phyloP scores from a whole-genome alignment of 1,284 basidiomycete genomes.

The Cryptococcus jaspeensis region DNA sequence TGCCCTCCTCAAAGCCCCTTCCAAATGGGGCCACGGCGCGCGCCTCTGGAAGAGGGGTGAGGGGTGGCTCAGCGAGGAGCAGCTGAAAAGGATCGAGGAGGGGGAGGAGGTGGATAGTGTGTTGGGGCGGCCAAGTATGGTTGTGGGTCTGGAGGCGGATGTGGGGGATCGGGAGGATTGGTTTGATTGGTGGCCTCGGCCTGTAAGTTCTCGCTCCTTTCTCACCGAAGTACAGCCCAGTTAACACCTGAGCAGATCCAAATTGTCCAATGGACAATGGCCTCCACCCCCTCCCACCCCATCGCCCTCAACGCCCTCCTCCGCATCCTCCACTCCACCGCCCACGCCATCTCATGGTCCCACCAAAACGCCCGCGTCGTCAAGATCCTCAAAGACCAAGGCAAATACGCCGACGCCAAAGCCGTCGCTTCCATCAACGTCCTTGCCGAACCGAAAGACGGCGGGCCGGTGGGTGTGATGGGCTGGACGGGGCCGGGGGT shows the following conservation, averaged over 20 bases:
- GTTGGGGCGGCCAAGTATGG: constrained; percentile 40
- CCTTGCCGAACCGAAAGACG: constrained; percentile 31
- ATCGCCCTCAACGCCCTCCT: constrained; percentile 42
- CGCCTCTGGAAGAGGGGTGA: constrained; percentile 36
- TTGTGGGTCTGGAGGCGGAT: constrained; percentile 52
- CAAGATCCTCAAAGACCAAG: constrained; percentile 21
- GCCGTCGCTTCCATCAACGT: constrained; percentile 24
- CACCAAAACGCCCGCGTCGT: constrained; percentile 20
- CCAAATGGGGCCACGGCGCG: constrained; percentile 38
- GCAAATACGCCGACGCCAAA: constrained; percentile 27
- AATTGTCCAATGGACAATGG: constrained; percentile 53
- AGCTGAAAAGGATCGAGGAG: constrained; percentile 18
- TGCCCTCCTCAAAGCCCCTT: constrained; percentile 36
- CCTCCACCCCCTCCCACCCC: constrained; percentile 43
- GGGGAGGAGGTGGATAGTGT: constrained; percentile 30
- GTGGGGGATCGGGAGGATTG: constrained; percentile 50
- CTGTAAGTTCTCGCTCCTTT: constrained; percentile 34
- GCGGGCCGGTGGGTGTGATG: constrained; percentile 48
- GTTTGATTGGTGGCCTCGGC: constrained; percentile 50
- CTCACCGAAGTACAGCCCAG: neutral
- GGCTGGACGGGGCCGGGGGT: constrained; percentile 51
- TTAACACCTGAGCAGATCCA: constrained; percentile 38
- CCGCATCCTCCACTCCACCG: constrained; percentile 42
- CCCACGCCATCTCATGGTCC: constrained; percentile 39
- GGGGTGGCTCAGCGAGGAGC: constrained; percentile 33